These are phyloP conservation scores for Calcarisporium arbuscula DNA, from an alignment of 2,329 filamentous ascomycete genomes.

Conservation along the genomic window DNA sequence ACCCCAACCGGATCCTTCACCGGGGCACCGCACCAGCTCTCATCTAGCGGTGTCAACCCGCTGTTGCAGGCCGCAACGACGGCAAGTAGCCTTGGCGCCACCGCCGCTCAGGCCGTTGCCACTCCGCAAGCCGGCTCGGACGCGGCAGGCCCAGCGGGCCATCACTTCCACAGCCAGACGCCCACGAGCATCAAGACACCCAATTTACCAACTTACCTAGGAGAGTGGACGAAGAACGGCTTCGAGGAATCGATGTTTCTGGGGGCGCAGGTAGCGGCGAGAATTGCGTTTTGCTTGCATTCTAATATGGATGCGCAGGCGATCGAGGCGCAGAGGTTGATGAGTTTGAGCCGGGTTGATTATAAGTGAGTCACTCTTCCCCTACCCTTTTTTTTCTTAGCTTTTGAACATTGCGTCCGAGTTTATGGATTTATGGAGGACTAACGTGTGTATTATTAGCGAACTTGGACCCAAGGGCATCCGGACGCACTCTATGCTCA, in stretches of 20 bases:
- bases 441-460: conserved; percentile 25
- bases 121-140: conserved; percentile 36
- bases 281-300: conserved; percentile 53
- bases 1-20: conserved; percentile 66
- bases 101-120: conserved; percentile 26
- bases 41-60: conserved; percentile 68
- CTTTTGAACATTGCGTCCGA: neutral
- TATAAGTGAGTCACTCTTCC: conserved; percentile 47
- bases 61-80: conserved; percentile 88
- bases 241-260: conserved; percentile 81
- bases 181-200: conserved; percentile 79
- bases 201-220: conserved; percentile 75
- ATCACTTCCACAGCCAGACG: conserved; percentile 61
- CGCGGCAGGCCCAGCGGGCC: conserved; percentile 26
- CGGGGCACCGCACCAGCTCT: conserved; percentile 49
- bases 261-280: conserved; percentile 76
- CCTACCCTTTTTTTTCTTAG: neutral
- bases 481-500: conserved; percentile 47
- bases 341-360: conserved; percentile 52
- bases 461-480: conserved; percentile 50
- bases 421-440: no score
- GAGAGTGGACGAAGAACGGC: conserved; percentile 79
- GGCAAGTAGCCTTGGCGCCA: conserved; percentile 49
- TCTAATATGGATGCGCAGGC: conserved; percentile 46
- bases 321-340: conserved; percentile 46